These are phyloP conservation scores for Microsporum audouinii DNA, from an alignment of 2,329 filamentous ascomycete species.

Conservation along the genomic window DNA sequence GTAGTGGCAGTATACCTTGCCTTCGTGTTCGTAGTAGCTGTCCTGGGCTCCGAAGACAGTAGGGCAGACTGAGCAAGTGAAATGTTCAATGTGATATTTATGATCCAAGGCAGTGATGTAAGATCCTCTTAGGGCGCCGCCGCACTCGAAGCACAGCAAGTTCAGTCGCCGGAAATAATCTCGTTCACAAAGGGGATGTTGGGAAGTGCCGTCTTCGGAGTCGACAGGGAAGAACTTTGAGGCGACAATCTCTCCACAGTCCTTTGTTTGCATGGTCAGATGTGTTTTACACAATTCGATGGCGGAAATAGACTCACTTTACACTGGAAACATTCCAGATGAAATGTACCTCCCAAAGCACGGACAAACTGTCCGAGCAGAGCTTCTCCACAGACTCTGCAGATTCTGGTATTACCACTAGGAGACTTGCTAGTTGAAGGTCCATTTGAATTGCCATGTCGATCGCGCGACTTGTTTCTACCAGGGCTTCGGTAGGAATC, in stretches of 20 bases:
- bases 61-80: constrained; percentile 91
- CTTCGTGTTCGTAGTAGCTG: constrained; percentile 97
- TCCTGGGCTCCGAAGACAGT: constrained; percentile 98
- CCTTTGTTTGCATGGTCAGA: constrained; percentile 42
- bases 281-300: constrained; percentile 3
- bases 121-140: constrained; percentile 82
- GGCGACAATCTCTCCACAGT: constrained; percentile 91
- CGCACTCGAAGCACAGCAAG: constrained; percentile 82
- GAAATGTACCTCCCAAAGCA: constrained; percentile 84
- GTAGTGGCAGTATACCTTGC: constrained; percentile 94
- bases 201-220: constrained; percentile 66
- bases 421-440: constrained; percentile 27
- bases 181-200: constrained; percentile 93
- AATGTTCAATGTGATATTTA: constrained; percentile 98
- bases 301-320: constrained; percentile 50
- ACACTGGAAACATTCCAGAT: constrained; percentile 96
- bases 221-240: constrained; percentile 98
- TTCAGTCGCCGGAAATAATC: constrained; percentile 93
- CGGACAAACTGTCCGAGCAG: constrained; percentile 93
- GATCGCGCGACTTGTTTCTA: constrained; percentile 25
- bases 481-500: constrained; percentile 24
- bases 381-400: constrained; percentile 75
- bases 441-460: constrained; percentile 26
- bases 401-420: constrained; percentile 42
- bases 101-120: constrained; percentile 96